Base-by-base conservation (phyloP, 495 filamentous ascomycete genomes). In the Aspergillus incahuasiensis region DNA sequence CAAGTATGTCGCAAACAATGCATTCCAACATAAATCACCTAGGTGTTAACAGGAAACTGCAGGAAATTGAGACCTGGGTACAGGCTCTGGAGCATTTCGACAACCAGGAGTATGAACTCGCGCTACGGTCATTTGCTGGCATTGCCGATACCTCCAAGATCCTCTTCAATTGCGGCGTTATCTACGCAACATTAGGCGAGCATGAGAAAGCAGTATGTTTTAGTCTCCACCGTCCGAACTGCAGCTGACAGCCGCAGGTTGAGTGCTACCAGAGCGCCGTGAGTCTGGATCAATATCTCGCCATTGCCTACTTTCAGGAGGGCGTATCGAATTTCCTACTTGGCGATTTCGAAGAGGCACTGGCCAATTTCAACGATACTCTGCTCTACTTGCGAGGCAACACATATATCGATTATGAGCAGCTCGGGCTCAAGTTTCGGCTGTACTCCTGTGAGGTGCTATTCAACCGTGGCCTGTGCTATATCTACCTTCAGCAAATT, bases 11-110 rank as follows among this genome's bases (percentile, higher is more conserved):
- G 25, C 45, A 25, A 24, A 11, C 28, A 7, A 15, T 25, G 22
- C 48, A 39, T 39, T 40, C 24, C 22, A 32, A n/a, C 42, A n/a
- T 16, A 21, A 44, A 21, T 38, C 24, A 25, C 13, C 35, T 34
- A 6, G 42, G 52, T n/a, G 41, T 62, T 67, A 46, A 73, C 54
- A 48, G 59, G 22, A 20, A 62, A 41, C 55, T 39, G 62, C 70
- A 98, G 92, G 95, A 97, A 87, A 97, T 99, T 73, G 92, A 97
- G 78, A 94, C 89, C 32, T 99, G 94, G 94, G 95, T 97, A 56
- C 79, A 86, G 68, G 94, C 94, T 63, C 83, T 97, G 22, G 86
- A 80, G 52, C 86, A 87, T 65, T 99, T 97, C 75, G 94, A 99
- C 73, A 89, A 90, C 68, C 92, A 96, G 74, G 90, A 97, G 63